Percentiles rank a stretch among this genome's conserved stretches.
Evolutionary conservation across 495 filamentous ascomycete genomes (phyloP).

Genomic region (Penicillium pulvis): DNA sequence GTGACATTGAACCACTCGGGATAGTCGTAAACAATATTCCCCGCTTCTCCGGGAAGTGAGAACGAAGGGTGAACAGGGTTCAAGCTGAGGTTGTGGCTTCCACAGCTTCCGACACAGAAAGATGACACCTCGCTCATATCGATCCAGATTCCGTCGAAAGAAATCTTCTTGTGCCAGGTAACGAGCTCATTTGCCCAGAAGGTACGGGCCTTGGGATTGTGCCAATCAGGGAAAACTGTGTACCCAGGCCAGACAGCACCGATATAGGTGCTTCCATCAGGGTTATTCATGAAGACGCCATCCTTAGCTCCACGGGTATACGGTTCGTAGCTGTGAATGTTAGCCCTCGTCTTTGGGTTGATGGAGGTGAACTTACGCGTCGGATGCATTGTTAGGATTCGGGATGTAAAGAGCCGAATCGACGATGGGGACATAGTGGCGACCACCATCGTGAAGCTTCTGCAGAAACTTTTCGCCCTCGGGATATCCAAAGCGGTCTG

Average conservation of each 20-base stretch:
- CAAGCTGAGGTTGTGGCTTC: constrained; percentile 64
- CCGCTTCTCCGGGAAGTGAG: constrained; percentile 63
- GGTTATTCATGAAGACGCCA: constrained; percentile 64
- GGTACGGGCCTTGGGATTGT: constrained; percentile 53
- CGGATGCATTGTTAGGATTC: constrained; percentile 68
- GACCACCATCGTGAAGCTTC: constrained; percentile 63
- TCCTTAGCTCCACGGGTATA: constrained; percentile 67
- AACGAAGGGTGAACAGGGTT: constrained; percentile 75
- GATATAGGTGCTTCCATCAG: constrained; percentile 62
- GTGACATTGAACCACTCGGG: constrained; percentile 73
- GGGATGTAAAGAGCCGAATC: constrained; percentile 80
- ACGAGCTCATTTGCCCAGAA: constrained; percentile 76
- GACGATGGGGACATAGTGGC: constrained; percentile 83
- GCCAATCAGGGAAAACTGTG: constrained; percentile 68
- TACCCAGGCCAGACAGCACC: constrained; percentile 68
- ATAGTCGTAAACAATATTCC: constrained; percentile 61
- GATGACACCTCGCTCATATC: constrained; percentile 71
- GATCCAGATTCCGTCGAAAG: constrained; percentile 63
- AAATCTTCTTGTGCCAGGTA: constrained; percentile 59
- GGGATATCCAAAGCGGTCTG: constrained; percentile 46
- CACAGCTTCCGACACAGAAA: constrained; percentile 81
- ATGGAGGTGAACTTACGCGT: constrained; percentile 50
- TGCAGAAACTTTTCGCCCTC: constrained; percentile 62
- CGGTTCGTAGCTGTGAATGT: constrained; percentile 53
- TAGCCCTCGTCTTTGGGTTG: background rate